A percentile compares a stretch with the other conserved stretches of the same genome.
Evolutionary conservation across 192 early-diverging fungal species (phyloP).

Genomic region (Coemansia asiatica): DNA sequence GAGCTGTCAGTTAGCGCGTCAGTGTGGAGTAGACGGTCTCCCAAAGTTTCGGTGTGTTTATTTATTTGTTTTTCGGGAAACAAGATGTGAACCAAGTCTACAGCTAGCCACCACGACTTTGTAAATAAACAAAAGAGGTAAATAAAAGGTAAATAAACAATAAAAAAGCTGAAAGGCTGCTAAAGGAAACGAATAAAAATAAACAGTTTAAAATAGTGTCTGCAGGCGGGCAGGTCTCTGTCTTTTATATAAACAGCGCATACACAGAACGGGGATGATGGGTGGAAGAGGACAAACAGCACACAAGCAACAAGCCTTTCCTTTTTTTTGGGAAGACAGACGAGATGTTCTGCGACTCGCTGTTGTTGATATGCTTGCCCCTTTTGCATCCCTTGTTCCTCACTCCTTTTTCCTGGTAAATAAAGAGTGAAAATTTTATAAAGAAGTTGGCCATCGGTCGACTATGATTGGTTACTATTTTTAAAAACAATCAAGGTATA

Average conservation of each 20-base stretch:
- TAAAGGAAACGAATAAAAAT: not conserved
- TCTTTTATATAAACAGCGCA: not conserved
- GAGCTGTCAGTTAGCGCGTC: not conserved
- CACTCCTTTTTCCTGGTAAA: not conserved
- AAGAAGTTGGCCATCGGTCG: not conserved
- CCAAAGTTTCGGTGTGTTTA: not conserved
- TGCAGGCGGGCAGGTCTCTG: not conserved
- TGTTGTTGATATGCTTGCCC: not conserved
- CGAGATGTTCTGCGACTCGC: not conserved
- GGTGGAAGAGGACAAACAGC: too few relatives aligned
- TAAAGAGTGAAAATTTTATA: not conserved
- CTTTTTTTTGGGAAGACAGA: not conserved
- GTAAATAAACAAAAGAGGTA: not conserved
- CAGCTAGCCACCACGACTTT: not conserved
- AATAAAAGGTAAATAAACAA: not conserved
- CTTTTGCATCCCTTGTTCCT: not conserved
- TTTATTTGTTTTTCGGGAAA: not conserved
- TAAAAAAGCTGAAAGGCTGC: not conserved
- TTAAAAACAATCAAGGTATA: constrained; percentile 2
- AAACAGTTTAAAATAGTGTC: not conserved
- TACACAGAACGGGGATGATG: too few relatives aligned
- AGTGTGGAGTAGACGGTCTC: not conserved
- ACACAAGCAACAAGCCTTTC: too few relatives aligned
- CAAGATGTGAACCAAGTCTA: not conserved
- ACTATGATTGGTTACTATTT: constrained; percentile 7